These are phyloP conservation scores for Pugionium cornutum DNA, from an alignment of 345 rosid genomes.

Conservation along the genomic window DNA sequence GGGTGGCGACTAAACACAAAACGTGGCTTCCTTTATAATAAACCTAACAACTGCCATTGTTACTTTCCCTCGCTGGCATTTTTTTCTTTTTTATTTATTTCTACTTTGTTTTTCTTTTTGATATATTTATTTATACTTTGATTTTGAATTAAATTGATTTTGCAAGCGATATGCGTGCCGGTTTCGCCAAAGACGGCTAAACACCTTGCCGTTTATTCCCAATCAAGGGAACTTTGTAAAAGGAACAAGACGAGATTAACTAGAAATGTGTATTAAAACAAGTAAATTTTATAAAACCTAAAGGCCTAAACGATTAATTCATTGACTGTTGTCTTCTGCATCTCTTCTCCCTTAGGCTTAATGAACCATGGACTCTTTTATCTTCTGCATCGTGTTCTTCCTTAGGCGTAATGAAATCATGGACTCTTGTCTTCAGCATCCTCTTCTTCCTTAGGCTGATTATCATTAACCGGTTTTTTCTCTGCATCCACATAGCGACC, in stretches of 20 bases:
- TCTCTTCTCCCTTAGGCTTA: no score
- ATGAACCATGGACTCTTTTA: no score
- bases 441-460: conserved; percentile 37
- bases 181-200: conserved; percentile 12
- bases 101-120: neutral
- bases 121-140: neutral
- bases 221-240: neutral
- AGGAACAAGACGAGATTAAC: neutral
- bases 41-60: conserved; percentile 42
- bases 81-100: neutral
- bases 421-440: conserved; percentile 21
- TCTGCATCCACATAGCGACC: conserved; percentile 55
- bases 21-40: conserved; percentile 35
- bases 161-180: conserved; percentile 21
- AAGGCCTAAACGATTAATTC: neutral
- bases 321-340: neutral
- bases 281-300: no score
- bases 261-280: neutral
- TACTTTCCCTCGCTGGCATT: conserved; percentile 41
- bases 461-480: conserved; percentile 34
- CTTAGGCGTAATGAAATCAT: conserved; percentile 23
- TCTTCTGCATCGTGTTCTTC: conserved; percentile 16
- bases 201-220: conserved; percentile 21
- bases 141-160: no score
- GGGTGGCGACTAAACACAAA: conserved; percentile 41